phyloP scores from a whole-genome alignment of 257 asterid genomes.

The Solanum chmielewskii region DNA sequence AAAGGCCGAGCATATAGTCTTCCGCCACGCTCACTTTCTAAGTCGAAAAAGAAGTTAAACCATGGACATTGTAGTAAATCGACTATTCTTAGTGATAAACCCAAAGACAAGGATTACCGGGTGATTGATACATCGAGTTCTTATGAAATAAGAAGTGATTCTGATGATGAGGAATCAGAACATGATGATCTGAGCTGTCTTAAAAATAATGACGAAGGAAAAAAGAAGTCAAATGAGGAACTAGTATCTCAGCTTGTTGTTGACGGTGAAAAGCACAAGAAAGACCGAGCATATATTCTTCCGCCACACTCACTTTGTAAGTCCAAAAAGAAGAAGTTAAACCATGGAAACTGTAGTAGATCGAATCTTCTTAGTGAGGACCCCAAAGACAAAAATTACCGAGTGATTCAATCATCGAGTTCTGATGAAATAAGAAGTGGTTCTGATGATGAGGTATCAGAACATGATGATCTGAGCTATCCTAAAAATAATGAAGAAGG shows the following conservation, averaged over 20 bases:
- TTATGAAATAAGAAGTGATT: neutral
- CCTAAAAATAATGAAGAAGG: neutral
- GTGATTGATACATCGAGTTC: neutral
- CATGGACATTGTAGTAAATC: neutral
- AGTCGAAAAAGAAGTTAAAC: neutral
- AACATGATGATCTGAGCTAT: neutral
- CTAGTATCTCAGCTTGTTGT: neutral
- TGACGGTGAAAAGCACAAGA: neutral
- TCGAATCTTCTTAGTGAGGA: neutral
- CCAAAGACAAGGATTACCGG: neutral
- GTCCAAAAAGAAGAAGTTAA: neutral
- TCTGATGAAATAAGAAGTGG: neutral
- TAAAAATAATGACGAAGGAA: neutral
- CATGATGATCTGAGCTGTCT: neutral
- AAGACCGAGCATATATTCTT: neutral
- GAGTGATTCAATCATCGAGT: neutral
- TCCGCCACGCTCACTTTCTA: conserved; percentile 1
- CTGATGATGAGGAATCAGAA: neutral
- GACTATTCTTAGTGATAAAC: neutral
- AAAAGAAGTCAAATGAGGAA: neutral
- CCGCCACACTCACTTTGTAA: neutral
- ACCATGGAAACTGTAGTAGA: neutral
- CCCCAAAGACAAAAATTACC: neutral
- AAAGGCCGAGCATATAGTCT: neutral
- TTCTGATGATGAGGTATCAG: neutral